Base-by-base conservation (phyloP, 1,139 yeast species). In the Suhomyces choctaworum region DNA sequence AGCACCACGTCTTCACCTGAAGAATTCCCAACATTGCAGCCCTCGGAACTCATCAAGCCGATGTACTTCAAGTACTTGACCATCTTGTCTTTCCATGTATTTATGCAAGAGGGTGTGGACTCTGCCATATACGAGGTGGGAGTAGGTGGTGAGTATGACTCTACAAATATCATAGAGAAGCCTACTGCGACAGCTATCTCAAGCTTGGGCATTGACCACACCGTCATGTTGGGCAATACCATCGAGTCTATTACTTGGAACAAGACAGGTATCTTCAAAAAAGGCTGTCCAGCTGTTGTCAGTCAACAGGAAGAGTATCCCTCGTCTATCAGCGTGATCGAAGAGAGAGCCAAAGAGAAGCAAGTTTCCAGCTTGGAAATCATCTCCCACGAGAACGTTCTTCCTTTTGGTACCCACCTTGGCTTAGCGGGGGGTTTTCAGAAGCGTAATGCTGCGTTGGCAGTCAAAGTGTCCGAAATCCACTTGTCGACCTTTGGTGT, bases 41-140 rank as follows among this genome's bases (percentile, higher is more conserved):
- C 76, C 4, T 46, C 62, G 35, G 72, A 74, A 14, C 80, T 77
- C 7, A 75, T 79, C 40, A 89, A 86, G 54, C 99, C 99, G 13
- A 92, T 89, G 60, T 94, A 94, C 58, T 94, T 94, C 70, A 82
- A 95, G 54, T 92, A 80, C 59, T 66, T 94, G 57, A 94, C 99
- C 0, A 62, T 94, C 15, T 62, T 94, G 39, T 88, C 97, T 2
- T 92, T 88, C 66, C 97, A 94, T 56, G 85, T 88, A 2, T 94
- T 94, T 51, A 57, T 88, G 63, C 73, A 78, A 41, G 98, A 92
- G 60, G 85, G 87, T 1, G 90, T 94, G 17, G 87, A 89, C 51
- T 78, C 96, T 12, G 97, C 98, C 9, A 83, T 94, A 29, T 88
- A 87, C 53, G 99, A 94, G 58, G 98, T 94, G 16, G 99, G 99